Conservation (phyloP, 192 early-diverging fungal genomes). For the Chytriomyces confervae region DNA sequence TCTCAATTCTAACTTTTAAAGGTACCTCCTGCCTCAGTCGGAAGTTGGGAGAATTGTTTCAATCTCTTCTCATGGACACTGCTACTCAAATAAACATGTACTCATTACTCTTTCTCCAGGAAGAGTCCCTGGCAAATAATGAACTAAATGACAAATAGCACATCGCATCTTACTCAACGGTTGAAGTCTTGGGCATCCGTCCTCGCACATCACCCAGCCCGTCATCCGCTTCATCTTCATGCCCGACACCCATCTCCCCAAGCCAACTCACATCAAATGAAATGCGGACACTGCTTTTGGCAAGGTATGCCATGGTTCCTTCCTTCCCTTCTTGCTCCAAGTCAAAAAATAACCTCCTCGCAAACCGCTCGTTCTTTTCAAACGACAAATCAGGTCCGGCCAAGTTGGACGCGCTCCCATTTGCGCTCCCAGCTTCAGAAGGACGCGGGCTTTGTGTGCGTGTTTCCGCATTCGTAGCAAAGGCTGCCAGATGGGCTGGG, state of each 20-base stretch:
- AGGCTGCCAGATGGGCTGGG: slow-evolving; percentile 21
- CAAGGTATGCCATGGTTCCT: slow-evolving; percentile 73
- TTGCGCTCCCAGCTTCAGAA: background rate
- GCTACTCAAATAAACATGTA: too few species aligned
- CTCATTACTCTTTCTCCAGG: too few species aligned
- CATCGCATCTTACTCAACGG: background rate
- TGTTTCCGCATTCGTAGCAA: slow-evolving; percentile 17
- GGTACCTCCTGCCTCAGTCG: too few species aligned
- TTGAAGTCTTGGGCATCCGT: background rate
- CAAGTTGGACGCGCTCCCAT: background rate
- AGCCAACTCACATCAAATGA: slow-evolving; percentile 50
- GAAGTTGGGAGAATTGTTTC: too few species aligned
- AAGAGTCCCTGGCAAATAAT: too few species aligned
- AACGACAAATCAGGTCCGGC: slow-evolving; percentile 50
- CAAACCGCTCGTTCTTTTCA: slow-evolving; percentile 66
- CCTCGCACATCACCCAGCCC: background rate
- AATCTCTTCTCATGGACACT: too few species aligned
- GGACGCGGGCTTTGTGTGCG: slow-evolving; percentile 11
- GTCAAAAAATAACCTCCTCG: slow-evolving; percentile 80
- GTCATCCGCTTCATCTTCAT: slow-evolving; percentile 8
- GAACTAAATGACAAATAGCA: too few species aligned
- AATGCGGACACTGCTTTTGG: slow-evolving; percentile 46
- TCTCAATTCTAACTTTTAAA: too few species aligned
- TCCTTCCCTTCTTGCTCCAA: slow-evolving; percentile 68
- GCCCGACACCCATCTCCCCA: background rate